These are phyloP conservation scores for Alternaria brassicicola DNA, from an alignment of 2,329 filamentous ascomycete species.

Conservation along the genomic window DNA sequence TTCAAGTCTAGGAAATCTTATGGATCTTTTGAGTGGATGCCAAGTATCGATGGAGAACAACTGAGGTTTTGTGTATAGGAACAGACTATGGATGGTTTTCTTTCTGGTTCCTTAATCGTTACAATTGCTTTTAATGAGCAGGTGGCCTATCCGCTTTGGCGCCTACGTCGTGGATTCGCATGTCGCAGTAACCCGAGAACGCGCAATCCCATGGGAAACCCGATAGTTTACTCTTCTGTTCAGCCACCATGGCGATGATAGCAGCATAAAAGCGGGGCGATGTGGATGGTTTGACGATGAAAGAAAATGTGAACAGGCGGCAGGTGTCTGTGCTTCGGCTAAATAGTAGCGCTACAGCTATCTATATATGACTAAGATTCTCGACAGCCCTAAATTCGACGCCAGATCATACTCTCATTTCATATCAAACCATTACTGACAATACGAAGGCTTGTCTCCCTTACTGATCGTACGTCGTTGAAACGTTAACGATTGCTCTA, in stretches of 20 bases:
- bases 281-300: background rate
- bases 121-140: background rate
- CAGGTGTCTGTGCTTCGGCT: background rate
- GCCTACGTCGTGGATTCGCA: background rate
- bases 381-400: background rate
- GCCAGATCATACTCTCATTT: background rate
- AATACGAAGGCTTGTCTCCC: background rate
- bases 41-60: background rate
- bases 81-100: background rate
- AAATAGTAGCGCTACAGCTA: background rate
- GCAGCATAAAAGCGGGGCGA: background rate
- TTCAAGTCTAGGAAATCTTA: background rate
- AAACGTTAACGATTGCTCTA: background rate
- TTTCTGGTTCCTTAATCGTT: background rate
- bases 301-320: background rate
- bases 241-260: background rate
- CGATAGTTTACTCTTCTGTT: background rate
- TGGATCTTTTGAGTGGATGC: background rate
- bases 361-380: background rate
- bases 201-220: background rate
- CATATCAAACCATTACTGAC: background rate
- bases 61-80: background rate
- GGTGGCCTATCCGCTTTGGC: background rate
- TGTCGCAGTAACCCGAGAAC: background rate
- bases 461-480: background rate